Evolutionary conservation across 805 yeast genomes (phyloP), one percentile per base, ranked within the genome.

Genomic region (Yarrowia sp.): DNA sequence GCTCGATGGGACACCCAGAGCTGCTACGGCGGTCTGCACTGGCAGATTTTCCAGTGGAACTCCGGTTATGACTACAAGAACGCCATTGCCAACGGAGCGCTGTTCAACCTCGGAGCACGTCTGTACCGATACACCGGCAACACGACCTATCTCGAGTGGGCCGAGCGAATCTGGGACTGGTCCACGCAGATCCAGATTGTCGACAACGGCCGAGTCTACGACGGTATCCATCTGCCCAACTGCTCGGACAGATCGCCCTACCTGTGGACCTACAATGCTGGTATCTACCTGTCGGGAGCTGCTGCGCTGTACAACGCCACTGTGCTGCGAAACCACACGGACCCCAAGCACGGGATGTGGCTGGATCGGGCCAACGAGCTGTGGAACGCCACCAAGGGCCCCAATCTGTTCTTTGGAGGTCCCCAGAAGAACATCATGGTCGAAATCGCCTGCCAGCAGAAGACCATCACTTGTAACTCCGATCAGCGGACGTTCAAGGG

Each of bases 41-140:
- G 97, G 97, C 97, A 91, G 81, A 92, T 91, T 72, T 92, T 89
- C 79, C 84, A 89, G 67, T 91, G 92, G 92, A 92, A 92, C 77
- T 82, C 90, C 8, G 97, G 97, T 70, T 91, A 91, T 77, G 87
- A 89, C 77, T 91, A 91, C 79, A 91, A 91, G 77, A 92, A 92
- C 79, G 80, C 93, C n/a, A 90, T 91, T 72, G 85, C 95, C n/a
- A 91, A 91, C 77, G 96, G 96, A 2, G 86, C 90, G 72, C 78
- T 92, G 67, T 91, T 92, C 83, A 87, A 89, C 72, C 79, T 91
- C 50, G 93, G 91, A 32, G 95, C 97, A 2, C 84, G 97, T 72
- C 83, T 91, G 72, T 94, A 93, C 2, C 84, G 96, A 74, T 92
- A 87, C 79, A 89, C 95, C 2, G 77, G 75, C 35, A 91, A 92